These are phyloP conservation scores for Fusarium chlamydosporum DNA, from an alignment of 2,329 filamentous ascomycete species.

Conservation along the genomic window DNA sequence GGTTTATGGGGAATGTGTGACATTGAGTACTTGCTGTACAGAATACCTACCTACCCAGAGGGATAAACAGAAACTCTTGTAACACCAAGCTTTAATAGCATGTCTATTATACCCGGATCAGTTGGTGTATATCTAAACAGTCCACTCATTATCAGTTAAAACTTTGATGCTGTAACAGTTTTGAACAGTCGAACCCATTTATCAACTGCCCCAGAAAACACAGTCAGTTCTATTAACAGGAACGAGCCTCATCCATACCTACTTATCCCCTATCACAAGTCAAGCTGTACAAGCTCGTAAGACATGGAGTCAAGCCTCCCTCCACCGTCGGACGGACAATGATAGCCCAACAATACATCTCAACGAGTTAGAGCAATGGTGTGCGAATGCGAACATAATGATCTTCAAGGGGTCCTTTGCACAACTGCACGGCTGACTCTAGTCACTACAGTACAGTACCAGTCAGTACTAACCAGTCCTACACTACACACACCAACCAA, in stretches of 20 bases:
- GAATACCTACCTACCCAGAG: no score
- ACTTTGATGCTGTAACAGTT: conserved; percentile 1
- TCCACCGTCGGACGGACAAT: conserved; percentile 19
- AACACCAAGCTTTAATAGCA: conserved; percentile 15
- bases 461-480: neutral
- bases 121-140: neutral
- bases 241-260: neutral
- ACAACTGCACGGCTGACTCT: conserved; percentile 23
- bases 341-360: conserved; percentile 13
- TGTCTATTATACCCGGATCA: conserved; percentile 2
- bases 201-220: neutral
- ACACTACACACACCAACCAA: neutral
- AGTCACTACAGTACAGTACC: neutral
- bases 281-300: neutral
- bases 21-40: neutral
- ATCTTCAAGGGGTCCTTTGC: conserved; percentile 37
- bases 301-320: conserved; percentile 6
- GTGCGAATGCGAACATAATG: conserved; percentile 18
- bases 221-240: neutral
- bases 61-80: neutral
- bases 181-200: neutral
- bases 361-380: conserved; percentile 7
- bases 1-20: neutral
- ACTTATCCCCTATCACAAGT: neutral
- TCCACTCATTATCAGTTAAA: neutral